Conservation (phyloP, 1,284 basidiomycete genomes). For the Austropuccinia psidii region DNA sequence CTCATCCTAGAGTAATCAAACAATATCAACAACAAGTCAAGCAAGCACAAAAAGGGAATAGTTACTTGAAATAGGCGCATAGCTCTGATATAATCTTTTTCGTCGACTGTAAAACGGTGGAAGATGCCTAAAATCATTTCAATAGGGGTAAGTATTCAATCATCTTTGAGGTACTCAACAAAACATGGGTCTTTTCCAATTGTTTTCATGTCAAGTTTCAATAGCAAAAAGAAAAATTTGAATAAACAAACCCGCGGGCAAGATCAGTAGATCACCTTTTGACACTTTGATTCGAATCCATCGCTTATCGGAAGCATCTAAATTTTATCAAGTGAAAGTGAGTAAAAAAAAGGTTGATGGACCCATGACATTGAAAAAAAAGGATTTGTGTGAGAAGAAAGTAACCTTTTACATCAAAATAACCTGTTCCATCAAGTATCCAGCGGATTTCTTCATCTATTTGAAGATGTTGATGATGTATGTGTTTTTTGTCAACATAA, state of each 20-base stretch:
- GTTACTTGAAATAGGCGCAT: constrained; percentile 67
- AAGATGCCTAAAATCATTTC: constrained; percentile 57
- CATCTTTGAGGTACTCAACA: too few relatives aligned
- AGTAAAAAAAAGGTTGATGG: not conserved
- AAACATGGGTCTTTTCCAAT: too few relatives aligned
- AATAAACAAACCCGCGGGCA: constrained; percentile 60
- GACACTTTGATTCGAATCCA: constrained; percentile 67
- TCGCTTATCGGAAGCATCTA: constrained; percentile 53
- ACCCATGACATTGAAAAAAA: not conserved
- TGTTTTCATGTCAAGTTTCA: too few relatives aligned
- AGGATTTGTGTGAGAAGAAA: not conserved
- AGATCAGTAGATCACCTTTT: constrained; percentile 63
- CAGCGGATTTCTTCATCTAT: constrained; percentile 78
- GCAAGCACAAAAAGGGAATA: not conserved
- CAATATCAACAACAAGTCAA: not conserved
- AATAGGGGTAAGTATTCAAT: too few relatives aligned
- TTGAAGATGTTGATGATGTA: not conserved
- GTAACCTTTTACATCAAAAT: constrained; percentile 70
- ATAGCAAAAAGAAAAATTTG: too few relatives aligned
- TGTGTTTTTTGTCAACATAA: not conserved
- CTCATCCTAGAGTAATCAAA: constrained; percentile 57
- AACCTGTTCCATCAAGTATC: constrained; percentile 69
- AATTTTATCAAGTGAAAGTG: constrained; percentile 42
- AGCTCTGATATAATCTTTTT: constrained; percentile 60
- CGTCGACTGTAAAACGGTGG: constrained; percentile 75